Percentiles rank a stretch among this genome's conserved stretches.
These are phyloP conservation scores for Zymoseptoria brevis DNA, from an alignment of 2,329 filamentous ascomycete species.

Conservation along the genomic window DNA sequence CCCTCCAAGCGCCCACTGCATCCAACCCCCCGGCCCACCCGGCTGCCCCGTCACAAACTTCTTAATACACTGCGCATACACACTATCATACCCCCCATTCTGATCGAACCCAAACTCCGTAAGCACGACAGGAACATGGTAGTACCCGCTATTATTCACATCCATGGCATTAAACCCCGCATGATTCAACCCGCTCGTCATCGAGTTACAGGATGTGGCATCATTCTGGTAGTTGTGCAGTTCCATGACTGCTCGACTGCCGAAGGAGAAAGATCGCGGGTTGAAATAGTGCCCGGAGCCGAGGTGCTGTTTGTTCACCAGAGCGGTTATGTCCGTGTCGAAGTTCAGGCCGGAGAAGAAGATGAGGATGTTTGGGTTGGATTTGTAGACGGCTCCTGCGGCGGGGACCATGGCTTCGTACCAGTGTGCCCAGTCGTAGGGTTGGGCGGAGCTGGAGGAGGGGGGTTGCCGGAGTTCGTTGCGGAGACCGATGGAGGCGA, in stretches of 20 bases:
- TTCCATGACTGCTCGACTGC: conserved; percentile 52
- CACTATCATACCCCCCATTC: conserved; percentile 40
- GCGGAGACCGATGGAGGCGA: conserved; percentile 46
- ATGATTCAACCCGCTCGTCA: conserved; percentile 42
- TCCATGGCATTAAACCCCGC: conserved; percentile 49
- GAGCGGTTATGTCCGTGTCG: conserved; percentile 46
- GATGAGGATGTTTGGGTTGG: conserved; percentile 47
- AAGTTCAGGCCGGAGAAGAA: conserved; percentile 53
- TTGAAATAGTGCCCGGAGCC: conserved; percentile 37
- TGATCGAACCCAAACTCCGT: conserved; percentile 50
- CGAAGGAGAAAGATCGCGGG: conserved; percentile 42
- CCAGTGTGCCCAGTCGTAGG: conserved; percentile 12
- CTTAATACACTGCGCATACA: conserved; percentile 48
- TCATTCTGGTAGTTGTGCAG: conserved; percentile 53
- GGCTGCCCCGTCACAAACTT: conserved; percentile 38
- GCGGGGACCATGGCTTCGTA: conserved; percentile 40
- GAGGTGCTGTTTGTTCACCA: conserved; percentile 24
- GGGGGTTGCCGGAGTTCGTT: conserved; percentile 44
- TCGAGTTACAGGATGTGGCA: conserved; percentile 40
- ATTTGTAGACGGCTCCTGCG: conserved; percentile 43
- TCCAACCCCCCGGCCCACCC: conserved; percentile 49
- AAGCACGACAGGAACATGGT: conserved; percentile 41
- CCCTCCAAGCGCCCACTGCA: conserved; percentile 45
- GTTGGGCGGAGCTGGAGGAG: background rate
- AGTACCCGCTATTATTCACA: conserved; percentile 21